phyloP scores from a whole-genome alignment of 805 yeast genomes.

The Cyberlindnera suaveolens region DNA sequence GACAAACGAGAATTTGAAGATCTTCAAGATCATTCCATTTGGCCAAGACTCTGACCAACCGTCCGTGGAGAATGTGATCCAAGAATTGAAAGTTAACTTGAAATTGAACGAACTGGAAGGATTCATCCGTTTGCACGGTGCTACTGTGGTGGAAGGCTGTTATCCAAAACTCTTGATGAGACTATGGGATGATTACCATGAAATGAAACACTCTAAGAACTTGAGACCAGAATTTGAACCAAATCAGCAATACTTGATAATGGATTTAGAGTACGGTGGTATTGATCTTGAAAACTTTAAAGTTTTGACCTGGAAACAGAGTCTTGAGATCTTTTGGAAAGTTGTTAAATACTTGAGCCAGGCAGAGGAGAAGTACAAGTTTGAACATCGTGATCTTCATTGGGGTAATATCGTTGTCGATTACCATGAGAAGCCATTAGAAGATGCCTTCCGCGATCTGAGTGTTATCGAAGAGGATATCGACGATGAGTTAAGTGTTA shows the following conservation, averaged over 20 bases:
- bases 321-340: constrained; percentile 45
- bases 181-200: constrained; percentile 38
- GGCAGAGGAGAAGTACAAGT: constrained; percentile 46
- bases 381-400: constrained; percentile 70
- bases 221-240: constrained; percentile 33
- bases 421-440: constrained; percentile 14
- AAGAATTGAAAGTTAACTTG: constrained; percentile 40
- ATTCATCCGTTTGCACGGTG: constrained; percentile 36
- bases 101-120: constrained; percentile 36
- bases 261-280: constrained; percentile 37
- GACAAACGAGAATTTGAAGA: constrained; percentile 24
- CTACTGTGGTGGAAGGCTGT: constrained; percentile 41
- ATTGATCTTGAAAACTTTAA: constrained; percentile 37
- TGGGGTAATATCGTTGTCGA: constrained; percentile 56
- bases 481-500: constrained; percentile 29
- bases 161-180: constrained; percentile 35
- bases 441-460: constrained; percentile 18
- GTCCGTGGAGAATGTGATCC: constrained; percentile 34
- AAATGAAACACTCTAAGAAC: constrained; percentile 26
- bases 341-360: constrained; percentile 40
- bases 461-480: constrained; percentile 14
- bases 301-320: constrained; percentile 33
- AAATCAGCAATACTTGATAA: constrained; percentile 27
- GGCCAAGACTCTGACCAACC: constrained; percentile 37
- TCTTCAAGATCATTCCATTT: constrained; percentile 49